Percentiles rank a stretch among this genome's conserved stretches.
Conservation (phyloP, 768 basidiomycete species). For the Kwoniella dendrophila region DNA sequence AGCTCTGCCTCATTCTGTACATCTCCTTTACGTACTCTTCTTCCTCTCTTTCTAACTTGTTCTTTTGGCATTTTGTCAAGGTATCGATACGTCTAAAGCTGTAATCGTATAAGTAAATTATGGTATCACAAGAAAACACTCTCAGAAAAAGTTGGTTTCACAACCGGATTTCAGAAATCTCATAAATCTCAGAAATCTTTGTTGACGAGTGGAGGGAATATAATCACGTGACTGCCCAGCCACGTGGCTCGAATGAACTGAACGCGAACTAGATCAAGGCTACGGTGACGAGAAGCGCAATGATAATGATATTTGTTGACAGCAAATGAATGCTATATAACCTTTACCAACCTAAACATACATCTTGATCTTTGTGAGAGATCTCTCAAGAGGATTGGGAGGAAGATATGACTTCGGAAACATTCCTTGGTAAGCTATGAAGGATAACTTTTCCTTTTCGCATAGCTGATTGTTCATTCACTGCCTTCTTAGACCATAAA, state of each 20-base stretch:
- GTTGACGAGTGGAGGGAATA: slow-evolving; percentile 15
- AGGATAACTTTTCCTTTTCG: neutral
- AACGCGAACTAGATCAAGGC: too few relatives aligned
- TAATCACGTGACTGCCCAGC: slow-evolving; percentile 11
- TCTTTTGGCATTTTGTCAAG: slow-evolving; percentile 54
- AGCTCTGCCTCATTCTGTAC: slow-evolving; percentile 1
- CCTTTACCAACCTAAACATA: too few relatives aligned
- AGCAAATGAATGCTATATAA: too few relatives aligned
- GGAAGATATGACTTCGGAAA: slow-evolving; percentile 13
- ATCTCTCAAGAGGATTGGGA: neutral
- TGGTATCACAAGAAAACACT: too few relatives aligned
- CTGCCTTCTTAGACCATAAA: slow-evolving; percentile 65
- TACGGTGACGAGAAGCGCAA: neutral
- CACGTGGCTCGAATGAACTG: neutral
- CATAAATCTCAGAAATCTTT: slow-evolving; percentile 20
- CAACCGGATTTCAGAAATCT: neutral
- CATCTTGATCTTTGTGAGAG: too few relatives aligned
- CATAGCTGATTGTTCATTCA: neutral
- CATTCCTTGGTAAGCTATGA: slow-evolving; percentile 16
- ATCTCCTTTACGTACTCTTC: slow-evolving; percentile 45
- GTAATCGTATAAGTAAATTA: neutral
- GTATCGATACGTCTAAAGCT: neutral
- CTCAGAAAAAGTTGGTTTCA: neutral
- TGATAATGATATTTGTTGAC: neutral
- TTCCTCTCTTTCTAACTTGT: slow-evolving; percentile 52